Evolutionary conservation across 495 filamentous ascomycete genomes (phyloP).

Genomic region (Bathelium albidoporum): DNA sequence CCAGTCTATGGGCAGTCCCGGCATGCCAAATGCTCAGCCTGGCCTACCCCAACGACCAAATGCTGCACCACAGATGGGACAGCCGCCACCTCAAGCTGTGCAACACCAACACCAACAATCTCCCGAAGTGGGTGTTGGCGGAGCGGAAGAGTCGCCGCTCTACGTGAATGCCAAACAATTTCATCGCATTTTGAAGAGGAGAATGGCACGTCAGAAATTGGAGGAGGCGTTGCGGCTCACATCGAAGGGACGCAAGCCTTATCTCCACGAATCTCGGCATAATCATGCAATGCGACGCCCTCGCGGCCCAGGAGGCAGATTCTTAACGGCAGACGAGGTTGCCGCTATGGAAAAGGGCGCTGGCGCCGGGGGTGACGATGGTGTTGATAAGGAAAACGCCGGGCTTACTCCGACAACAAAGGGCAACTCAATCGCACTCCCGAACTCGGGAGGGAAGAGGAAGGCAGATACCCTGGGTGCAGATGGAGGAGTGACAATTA

Average conservation of each 20-base stretch:
- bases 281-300: constrained; percentile 98
- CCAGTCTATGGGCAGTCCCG: constrained; percentile 50
- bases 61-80: constrained; percentile 18
- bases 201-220: constrained; percentile 84
- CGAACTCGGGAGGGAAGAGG: constrained; percentile 9
- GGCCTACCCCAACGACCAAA: constrained; percentile 43
- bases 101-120: constrained; percentile 64
- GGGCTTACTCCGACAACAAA: background rate
- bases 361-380: constrained; percentile 24
- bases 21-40: constrained; percentile 45
- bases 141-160: constrained; percentile 82
- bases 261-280: constrained; percentile 96
- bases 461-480: constrained; percentile 9
- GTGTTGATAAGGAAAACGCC: constrained; percentile 26
- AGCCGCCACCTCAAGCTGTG: constrained; percentile 19
- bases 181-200: constrained; percentile 87
- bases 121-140: constrained; percentile 61
- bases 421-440: background rate
- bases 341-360: constrained; percentile 69
- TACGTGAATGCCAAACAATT: constrained; percentile 99
- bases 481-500: constrained; percentile 7
- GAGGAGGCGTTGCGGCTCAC: constrained; percentile 86
- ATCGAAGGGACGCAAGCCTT: constrained; percentile 91
- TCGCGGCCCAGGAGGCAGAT: constrained; percentile 89
- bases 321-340: constrained; percentile 97